phyloP scores from a whole-genome alignment of 2,329 filamentous ascomycete genomes.

The Exophiala spinifera region DNA sequence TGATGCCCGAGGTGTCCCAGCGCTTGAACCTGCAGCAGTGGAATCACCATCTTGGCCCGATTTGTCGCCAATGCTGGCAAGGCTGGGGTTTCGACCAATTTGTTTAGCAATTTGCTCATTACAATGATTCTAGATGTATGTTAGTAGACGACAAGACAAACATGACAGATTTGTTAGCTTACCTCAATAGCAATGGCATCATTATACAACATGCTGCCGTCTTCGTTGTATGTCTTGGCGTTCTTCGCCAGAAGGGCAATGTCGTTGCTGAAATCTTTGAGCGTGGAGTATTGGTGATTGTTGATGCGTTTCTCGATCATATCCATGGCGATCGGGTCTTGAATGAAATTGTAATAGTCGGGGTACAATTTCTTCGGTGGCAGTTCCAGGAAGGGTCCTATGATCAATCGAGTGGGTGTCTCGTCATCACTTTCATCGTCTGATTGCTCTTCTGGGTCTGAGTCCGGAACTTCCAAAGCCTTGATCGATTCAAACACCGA shows the following conservation, averaged over 20 bases:
- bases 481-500: conserved; percentile 76
- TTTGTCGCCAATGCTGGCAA: conserved; percentile 50
- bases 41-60: conserved; percentile 50
- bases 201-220: conserved; percentile 83
- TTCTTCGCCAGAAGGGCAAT: conserved; percentile 83
- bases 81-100: conserved; percentile 44
- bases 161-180: conserved; percentile 22
- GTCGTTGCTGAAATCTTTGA: conserved; percentile 78
- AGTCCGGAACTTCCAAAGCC: conserved; percentile 70
- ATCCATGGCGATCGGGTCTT: conserved; percentile 92
- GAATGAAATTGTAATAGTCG: conserved; percentile 93
- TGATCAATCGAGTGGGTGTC: conserved; percentile 70
- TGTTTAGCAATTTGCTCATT: conserved; percentile 30
- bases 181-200: conserved; percentile 94
- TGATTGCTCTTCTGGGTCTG: conserved; percentile 53
- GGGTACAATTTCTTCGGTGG: conserved; percentile 86
- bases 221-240: conserved; percentile 94
- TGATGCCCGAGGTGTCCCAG: conserved; percentile 61
- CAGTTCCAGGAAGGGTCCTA: conserved; percentile 89
- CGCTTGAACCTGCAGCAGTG: conserved; percentile 47
- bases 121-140: conserved; percentile 23
- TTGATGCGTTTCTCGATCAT: conserved; percentile 94
- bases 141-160: not conserved
- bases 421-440: conserved; percentile 53
- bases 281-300: conserved; percentile 82